phyloP scores from a whole-genome alignment of 352 stramenopile species.

The Phytophthora sp. region DNA sequence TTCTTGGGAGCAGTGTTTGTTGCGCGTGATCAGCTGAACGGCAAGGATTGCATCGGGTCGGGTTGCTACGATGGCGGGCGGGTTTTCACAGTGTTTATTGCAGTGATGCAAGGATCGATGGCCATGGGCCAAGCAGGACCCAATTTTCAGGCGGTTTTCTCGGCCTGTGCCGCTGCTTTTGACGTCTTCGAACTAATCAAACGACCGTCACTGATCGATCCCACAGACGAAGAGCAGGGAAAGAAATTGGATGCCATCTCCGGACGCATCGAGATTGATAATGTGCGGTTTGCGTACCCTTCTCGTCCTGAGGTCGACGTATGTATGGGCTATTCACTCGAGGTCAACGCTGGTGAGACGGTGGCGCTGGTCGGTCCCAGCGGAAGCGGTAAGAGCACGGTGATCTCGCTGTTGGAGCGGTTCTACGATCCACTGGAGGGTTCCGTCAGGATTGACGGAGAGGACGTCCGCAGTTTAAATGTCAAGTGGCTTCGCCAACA shows the following conservation, averaged over 20 bases:
- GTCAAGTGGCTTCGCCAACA: slow-evolving; percentile 59
- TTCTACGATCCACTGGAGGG: slow-evolving; percentile 62
- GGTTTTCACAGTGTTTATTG: slow-evolving; percentile 60
- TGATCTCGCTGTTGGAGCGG: slow-evolving; percentile 56
- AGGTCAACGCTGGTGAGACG: slow-evolving; percentile 52
- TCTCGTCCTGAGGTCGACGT: slow-evolving; percentile 49
- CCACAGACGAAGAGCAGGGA: slow-evolving; percentile 28
- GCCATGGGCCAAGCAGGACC: slow-evolving; percentile 45
- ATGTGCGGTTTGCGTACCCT: slow-evolving; percentile 74
- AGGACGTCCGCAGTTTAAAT: slow-evolving; percentile 74
- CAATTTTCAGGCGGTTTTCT: slow-evolving; percentile 42
- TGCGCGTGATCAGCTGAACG: slow-evolving; percentile 31
- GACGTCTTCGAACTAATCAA: slow-evolving; percentile 68
- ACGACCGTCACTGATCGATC: slow-evolving; percentile 51
- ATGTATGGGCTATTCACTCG: slow-evolving; percentile 45
- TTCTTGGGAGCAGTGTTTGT: slow-evolving; percentile 50
- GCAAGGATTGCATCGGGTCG: slow-evolving; percentile 23
- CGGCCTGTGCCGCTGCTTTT: slow-evolving; percentile 40
- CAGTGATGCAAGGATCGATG: slow-evolving; percentile 46
- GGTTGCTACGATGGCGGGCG: slow-evolving; percentile 48
- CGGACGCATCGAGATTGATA: slow-evolving; percentile 79
- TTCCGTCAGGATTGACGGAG: slow-evolving; percentile 49
- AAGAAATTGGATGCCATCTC: slow-evolving; percentile 26
- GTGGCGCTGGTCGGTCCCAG: slow-evolving; percentile 59
- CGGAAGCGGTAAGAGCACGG: slow-evolving; percentile 67